Base-by-base conservation (phyloP, 1,139 yeast species). In the Geotrichum carabidarum region DNA sequence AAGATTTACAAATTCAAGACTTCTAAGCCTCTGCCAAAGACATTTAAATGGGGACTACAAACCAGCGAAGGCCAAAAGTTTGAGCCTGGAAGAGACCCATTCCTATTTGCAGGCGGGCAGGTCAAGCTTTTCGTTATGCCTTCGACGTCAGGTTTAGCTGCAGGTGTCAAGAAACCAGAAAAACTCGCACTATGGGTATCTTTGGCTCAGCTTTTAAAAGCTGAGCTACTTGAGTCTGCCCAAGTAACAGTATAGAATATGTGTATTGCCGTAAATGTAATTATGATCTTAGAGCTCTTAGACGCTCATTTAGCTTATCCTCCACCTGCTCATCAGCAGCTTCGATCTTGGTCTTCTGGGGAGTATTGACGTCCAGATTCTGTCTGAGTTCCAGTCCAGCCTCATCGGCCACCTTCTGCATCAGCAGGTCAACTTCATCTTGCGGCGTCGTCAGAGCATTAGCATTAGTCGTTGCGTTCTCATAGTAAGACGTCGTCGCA, bases 331-430 rank as follows among this genome's bases (percentile, higher is more conserved):
- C 74, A 8, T 74, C 76, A 0, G 79, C 78, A 14, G 78, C 72
- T 22, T 73, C 68, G 58, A 79, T 75, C 48, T 69, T 62, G 8
- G 64, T 68, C 55, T 65, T 62, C 14, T 64, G 63, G 5, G 69
- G 73, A 8, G 72, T 59, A 65, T 58, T 64, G 22, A 80, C 75
- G 56, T 80, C 86, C 68, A 85, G 74, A 41, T 87, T 86, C 62
- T 91, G 98, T 65, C 85, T 85, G 76, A 93, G 77, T 68, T 94
- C 99, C 49, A 94, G 76, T 1, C 99, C 99, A 0, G 97, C 97
- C 69, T 93, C 99, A 68, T 94, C 99, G 0, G 99, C 99, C 36
- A 94, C 93, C 70, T 88, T 91, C 66, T 79, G 90, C 87, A 94
- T 81, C 65, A 94, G 76, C 58, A 86, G 80, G 69, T 93, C 98